phyloP scores from a whole-genome alignment of 306 rosid species.

The Sindora glabra region DNA sequence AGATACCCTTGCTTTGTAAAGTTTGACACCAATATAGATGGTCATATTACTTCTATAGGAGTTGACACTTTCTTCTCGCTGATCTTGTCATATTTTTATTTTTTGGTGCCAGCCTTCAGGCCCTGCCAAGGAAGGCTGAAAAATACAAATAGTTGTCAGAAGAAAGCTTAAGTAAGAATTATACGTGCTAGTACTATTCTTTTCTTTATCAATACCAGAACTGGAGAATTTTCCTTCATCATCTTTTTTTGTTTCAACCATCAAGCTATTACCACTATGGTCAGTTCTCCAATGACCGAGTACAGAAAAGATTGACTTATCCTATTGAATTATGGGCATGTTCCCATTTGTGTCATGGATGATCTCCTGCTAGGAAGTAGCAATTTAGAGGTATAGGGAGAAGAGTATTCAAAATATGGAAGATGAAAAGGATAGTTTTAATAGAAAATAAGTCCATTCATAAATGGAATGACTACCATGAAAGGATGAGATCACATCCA shows the following conservation, averaged over 20 bases:
- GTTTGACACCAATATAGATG: neutral
- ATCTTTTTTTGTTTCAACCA: neutral
- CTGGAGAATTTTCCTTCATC: slow-evolving; percentile 11
- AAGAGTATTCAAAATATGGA: no score
- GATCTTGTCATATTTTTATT: slow-evolving; percentile 90
- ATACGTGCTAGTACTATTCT: neutral
- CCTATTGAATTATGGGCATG: slow-evolving; percentile 37
- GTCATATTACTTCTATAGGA: slow-evolving; percentile 70
- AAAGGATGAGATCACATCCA: neutral
- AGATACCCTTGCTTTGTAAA: neutral
- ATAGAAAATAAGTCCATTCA: no score
- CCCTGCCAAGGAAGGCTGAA: slow-evolving; percentile 99
- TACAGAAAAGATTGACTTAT: slow-evolving; percentile 27
- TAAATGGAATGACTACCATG: neutral
- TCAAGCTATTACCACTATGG: neutral
- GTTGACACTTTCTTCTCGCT: slow-evolving; percentile 94
- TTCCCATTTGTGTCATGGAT: slow-evolving; percentile 19
- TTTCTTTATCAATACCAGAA: slow-evolving; percentile 10
- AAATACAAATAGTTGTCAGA: slow-evolving; percentile 7
- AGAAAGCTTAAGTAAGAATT: slow-evolving; percentile 11
- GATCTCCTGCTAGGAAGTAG: slow-evolving; percentile 26
- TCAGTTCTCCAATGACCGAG: slow-evolving; percentile 25
- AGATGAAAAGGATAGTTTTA: no score
- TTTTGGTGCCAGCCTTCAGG: slow-evolving; percentile 91
- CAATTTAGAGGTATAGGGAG: no score